Conservation (phyloP, 345 rosid species). For the Firmiana major region DNA sequence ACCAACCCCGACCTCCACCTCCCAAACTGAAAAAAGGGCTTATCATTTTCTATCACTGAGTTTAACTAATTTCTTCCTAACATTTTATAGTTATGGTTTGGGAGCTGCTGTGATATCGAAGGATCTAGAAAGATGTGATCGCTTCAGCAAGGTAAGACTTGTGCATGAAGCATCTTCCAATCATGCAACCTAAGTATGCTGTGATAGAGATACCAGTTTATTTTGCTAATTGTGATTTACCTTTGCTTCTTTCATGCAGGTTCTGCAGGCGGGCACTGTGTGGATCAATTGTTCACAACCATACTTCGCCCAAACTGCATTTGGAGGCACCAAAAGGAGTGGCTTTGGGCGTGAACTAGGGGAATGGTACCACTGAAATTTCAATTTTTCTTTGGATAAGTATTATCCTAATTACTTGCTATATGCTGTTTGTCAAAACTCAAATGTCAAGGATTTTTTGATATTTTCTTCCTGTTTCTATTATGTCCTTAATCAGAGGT, state of each 20-base stretch:
- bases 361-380: constrained; percentile 39
- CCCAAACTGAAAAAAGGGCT: too few species aligned
- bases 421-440: not conserved
- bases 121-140: constrained; percentile 88
- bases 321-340: constrained; percentile 95
- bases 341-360: constrained; percentile 98
- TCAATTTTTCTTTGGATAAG: not conserved
- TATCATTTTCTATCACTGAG: not conserved
- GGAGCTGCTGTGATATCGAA: constrained; percentile 89
- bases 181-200: not conserved
- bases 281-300: constrained; percentile 99
- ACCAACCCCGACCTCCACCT: not conserved
- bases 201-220: not conserved
- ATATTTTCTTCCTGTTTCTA: not conserved
- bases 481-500: not conserved
- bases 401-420: not conserved
- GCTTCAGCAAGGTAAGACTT: constrained; percentile 70
- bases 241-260: constrained; percentile 35
- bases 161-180: not conserved
- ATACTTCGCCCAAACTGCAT: constrained; percentile 89
- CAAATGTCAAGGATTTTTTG: too few species aligned
- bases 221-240: not conserved
- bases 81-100: constrained; percentile 60
- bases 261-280: constrained; percentile 69
- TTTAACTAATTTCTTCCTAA: not conserved